Evolutionary conservation across 306 rosid genomes (phyloP), one percentile per base, ranked within the genome.

Genomic region (Urtica urens): DNA sequence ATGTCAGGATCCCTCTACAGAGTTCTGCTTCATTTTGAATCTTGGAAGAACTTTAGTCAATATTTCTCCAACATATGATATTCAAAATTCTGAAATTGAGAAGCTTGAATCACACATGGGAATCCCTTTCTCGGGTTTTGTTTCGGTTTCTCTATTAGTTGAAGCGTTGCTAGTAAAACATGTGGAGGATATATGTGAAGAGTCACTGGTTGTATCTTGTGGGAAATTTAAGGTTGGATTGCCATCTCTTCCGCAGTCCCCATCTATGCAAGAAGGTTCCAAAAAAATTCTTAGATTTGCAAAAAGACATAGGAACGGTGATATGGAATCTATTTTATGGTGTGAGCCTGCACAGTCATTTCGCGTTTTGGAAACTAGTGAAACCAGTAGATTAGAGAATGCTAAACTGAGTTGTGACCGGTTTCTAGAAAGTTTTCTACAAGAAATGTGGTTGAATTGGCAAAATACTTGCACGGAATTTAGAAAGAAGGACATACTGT

Each of bases 131-230:
- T 66, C 75, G 1, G 68, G 60, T 61, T 65, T 62, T 48, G 62
- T 67, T 59, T 65, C 79, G 2, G 48, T 78, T 49, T 59, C 54
- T 50, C 65, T 84, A 51, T 71, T 54, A 50, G 33, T 68, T 42
- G 75, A 81, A 38, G 62, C 75, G 37, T 63, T 84, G 48, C 49
- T 76, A 61, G 47, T 84, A 25, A 55, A 64, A 51, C 72, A 76
- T 40, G 46, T 54, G 16, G 58, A 68, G 40, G 78, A 70, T 41
- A 65, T 69, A 43, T 77, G 75, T 63, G 82, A 77, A 58, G 81
- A 79, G 70, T 70, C 79, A 56, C 47, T 74, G 59, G 68, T 74
- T 62, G 18, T 84, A 33, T 90, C 95, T 27, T 81, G 87, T 66
- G 95, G 90, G 51, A 61, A 78, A 51, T 37, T 81, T 61, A 76